Evolutionary conservation across 129 eudicot genomes (phyloP).

Genomic region (Oenanthe sinensis): DNA sequence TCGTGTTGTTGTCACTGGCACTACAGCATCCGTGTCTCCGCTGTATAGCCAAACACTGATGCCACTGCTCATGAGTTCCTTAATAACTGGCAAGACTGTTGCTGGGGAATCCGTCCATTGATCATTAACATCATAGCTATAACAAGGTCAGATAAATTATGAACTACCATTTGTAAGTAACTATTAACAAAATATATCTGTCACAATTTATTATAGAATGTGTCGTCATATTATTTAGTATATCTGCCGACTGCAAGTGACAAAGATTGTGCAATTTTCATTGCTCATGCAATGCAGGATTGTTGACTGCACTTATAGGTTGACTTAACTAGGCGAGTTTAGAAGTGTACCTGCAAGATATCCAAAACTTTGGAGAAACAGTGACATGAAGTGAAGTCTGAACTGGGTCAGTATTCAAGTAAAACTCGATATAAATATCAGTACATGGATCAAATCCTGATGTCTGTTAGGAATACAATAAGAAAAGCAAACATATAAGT

Average conservation of each 20-base stretch:
- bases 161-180: background rate
- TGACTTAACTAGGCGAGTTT: constrained; percentile 1
- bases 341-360: constrained; percentile 41
- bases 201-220: too few relatives aligned
- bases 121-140: background rate
- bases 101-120: constrained; percentile 31
- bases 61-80: constrained; percentile 48
- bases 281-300: background rate
- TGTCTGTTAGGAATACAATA: background rate
- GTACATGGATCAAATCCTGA: constrained; percentile 55
- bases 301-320: background rate
- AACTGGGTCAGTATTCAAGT: constrained; percentile 45
- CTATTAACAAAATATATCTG: background rate
- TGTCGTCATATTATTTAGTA: background rate
- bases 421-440: constrained; percentile 22
- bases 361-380: constrained; percentile 35
- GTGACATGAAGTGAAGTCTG: constrained; percentile 56
- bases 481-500: background rate
- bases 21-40: constrained; percentile 7
- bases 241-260: too few relatives aligned
- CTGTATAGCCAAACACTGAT: constrained; percentile 48
- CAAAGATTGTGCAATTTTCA: background rate
- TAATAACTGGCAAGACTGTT: constrained; percentile 46
- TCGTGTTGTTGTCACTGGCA: constrained; percentile 4
- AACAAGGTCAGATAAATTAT: constrained; percentile 13